A percentile compares a stretch with the other conserved stretches of the same genome.
Evolutionary conservation across 768 basidiomycete species (phyloP).

Genomic region (Russula emetica): DNA sequence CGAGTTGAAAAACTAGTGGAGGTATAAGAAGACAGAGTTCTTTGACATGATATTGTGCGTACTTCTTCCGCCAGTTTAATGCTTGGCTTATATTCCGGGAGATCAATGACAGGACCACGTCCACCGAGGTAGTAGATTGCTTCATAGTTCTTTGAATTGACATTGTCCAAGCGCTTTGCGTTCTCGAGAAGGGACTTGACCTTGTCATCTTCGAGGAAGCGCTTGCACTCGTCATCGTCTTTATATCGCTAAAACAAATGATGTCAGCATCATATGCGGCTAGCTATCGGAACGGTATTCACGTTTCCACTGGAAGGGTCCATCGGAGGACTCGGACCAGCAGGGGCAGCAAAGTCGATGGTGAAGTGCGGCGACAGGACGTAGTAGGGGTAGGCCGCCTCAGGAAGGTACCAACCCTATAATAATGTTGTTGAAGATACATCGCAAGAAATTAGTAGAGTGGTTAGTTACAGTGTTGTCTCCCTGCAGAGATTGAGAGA

Average conservation of each 20-base stretch:
- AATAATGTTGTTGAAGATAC: constrained; percentile 1
- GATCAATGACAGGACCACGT: constrained; percentile 72
- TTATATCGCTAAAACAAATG: constrained; percentile 41
- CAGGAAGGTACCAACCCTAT: constrained; percentile 75
- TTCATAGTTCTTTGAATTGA: constrained; percentile 58
- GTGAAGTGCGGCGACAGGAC: constrained; percentile 38
- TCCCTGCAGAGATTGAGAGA: constrained; percentile 51
- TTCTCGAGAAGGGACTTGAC: constrained; percentile 48
- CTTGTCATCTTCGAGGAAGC: constrained; percentile 55
- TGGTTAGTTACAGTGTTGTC: constrained; percentile 42
- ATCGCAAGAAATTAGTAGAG: background rate
- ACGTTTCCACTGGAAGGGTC: constrained; percentile 55
- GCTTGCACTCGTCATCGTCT: constrained; percentile 47
- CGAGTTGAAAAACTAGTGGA: constrained; percentile 55
- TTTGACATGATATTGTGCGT: background rate
- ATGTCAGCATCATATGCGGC: background rate
- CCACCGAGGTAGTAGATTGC: constrained; percentile 79
- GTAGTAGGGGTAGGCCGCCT: constrained; percentile 41
- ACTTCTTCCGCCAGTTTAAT: constrained; percentile 55
- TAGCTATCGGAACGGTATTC: constrained; percentile 9
- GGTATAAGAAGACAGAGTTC: background rate
- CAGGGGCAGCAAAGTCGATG: constrained; percentile 44
- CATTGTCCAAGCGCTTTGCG: constrained; percentile 57
- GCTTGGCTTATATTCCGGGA: constrained; percentile 54
- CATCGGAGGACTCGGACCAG: constrained; percentile 62